Evolutionary conservation across 495 filamentous ascomycete genomes (phyloP).

Genomic region (Penicillium macrosclerotiorum): DNA sequence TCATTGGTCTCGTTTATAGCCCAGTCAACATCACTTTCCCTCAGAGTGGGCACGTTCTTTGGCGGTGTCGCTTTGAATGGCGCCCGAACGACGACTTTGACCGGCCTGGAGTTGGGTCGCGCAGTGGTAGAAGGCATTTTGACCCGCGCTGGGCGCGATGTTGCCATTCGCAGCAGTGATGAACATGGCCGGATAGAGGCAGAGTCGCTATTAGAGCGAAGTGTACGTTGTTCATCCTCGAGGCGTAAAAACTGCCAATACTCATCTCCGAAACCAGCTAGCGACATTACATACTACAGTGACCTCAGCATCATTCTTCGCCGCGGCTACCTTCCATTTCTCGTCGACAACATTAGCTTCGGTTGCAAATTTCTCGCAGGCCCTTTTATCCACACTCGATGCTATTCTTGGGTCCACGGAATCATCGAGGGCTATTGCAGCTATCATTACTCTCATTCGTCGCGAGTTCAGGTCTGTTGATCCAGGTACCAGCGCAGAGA

Average conservation of each 20-base stretch:
- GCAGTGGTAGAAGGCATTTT: slow-evolving; percentile 66
- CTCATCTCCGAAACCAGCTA: slow-evolving; percentile 33
- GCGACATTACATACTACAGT: slow-evolving; percentile 61
- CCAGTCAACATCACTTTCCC: slow-evolving; percentile 64
- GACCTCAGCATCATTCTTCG: slow-evolving; percentile 62
- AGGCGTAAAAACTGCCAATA: neutral
- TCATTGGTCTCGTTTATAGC: slow-evolving; percentile 67
- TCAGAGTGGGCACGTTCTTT: slow-evolving; percentile 68
- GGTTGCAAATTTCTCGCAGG: slow-evolving; percentile 60
- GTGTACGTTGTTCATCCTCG: slow-evolving; percentile 32
- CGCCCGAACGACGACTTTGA: slow-evolving; percentile 66
- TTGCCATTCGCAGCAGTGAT: slow-evolving; percentile 51
- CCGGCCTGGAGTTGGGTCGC: slow-evolving; percentile 66
- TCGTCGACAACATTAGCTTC: slow-evolving; percentile 62
- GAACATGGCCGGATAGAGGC: slow-evolving; percentile 59
- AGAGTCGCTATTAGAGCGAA: slow-evolving; percentile 60
- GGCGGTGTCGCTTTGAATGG: slow-evolving; percentile 63
- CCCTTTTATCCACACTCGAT: slow-evolving; percentile 65
- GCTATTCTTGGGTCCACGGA: slow-evolving; percentile 76
- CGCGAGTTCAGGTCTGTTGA: slow-evolving; percentile 68
- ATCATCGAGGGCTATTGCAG: slow-evolving; percentile 74
- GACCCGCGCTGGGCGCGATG: slow-evolving; percentile 66
- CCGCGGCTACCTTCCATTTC: slow-evolving; percentile 69
- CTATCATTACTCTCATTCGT: slow-evolving; percentile 70
- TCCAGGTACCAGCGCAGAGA: slow-evolving; percentile 55